Evolutionary conservation across 306 rosid species (phyloP).

Genomic region (Cercis canadensis): DNA sequence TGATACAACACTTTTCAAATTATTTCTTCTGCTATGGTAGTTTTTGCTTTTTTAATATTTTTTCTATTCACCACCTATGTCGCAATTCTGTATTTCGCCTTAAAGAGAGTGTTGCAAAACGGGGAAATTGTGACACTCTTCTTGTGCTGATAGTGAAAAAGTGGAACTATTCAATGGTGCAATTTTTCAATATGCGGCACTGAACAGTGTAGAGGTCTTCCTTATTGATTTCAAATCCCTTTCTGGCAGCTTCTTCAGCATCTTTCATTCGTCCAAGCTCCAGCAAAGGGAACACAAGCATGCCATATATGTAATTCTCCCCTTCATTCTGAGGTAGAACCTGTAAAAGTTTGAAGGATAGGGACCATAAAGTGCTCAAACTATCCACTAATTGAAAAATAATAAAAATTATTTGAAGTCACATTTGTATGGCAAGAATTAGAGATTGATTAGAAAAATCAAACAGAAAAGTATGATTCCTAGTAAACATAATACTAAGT

Average conservation of each 20-base stretch:
- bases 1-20: too few relatives aligned
- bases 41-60: too few relatives aligned
- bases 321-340: constrained; percentile 71
- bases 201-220: constrained; percentile 67
- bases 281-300: constrained; percentile 87
- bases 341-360: constrained; percentile 49
- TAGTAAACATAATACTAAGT: background rate
- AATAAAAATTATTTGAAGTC: constrained; percentile 13
- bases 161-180: too few relatives aligned
- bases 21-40: too few relatives aligned
- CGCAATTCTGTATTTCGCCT: too few relatives aligned
- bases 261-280: constrained; percentile 82
- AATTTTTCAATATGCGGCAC: too few relatives aligned
- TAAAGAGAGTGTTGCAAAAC: too few relatives aligned
- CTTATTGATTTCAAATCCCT: constrained; percentile 74
- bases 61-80: too few relatives aligned
- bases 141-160: too few relatives aligned
- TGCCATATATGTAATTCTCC: constrained; percentile 71
- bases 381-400: background rate
- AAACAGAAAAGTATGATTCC: constrained; percentile 1
- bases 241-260: too few relatives aligned
- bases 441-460: background rate
- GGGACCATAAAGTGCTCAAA: background rate
- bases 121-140: too few relatives aligned
- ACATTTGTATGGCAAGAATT: constrained; percentile 10